Base-by-base conservation (phyloP, 768 basidiomycete species). In the Suillus bovinus region DNA sequence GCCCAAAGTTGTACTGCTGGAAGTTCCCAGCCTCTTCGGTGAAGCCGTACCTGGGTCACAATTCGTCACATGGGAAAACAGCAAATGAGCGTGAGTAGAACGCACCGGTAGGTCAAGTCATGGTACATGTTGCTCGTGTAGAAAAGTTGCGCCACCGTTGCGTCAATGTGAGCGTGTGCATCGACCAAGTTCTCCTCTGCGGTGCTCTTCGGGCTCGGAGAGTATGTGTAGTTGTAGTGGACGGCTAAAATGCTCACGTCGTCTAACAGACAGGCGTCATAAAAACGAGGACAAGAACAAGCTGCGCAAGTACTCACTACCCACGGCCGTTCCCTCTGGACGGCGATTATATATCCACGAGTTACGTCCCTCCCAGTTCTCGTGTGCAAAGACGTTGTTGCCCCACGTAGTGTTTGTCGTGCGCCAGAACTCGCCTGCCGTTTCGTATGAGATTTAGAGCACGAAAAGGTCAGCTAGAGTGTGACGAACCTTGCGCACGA, bases 1-100 rank as follows among this genome's bases (percentile, higher is more conserved):
- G 86, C 1, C 88, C 95, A 69, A 96, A 96, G 85, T 99, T 99
- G 83, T 93, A 85, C 70, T 95, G 93, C 76, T 99, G 96, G 89
- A 99, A 99, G 83, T 99, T 98, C 16, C 96, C 96, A 2, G 91
- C 78, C 10, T 81, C 81, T 75, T 98, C 96, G 70, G 91, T 91
- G 75, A 99, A 99, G 22, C 96, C 96, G 65, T 94, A 92, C 50
- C 89, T 87, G 63, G n/a, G n/a, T 72, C 64, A 44, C 64, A 68
- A 39, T 68, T 5, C 60, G n/a, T 54, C 57, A 33, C 29, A 52
- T 52, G 50, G 14, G 58, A 14, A 60, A 36, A 39, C 3, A 5
- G n/a, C 27, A 52, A 14, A n/a, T 20, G 29, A 17, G 11, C 33
- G n/a, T 11, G 3, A 0, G 2, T 1, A 10, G 3, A 42, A 63